phyloP scores from a whole-genome alignment of 805 yeast species.

The Priceomyces haplophilus region DNA sequence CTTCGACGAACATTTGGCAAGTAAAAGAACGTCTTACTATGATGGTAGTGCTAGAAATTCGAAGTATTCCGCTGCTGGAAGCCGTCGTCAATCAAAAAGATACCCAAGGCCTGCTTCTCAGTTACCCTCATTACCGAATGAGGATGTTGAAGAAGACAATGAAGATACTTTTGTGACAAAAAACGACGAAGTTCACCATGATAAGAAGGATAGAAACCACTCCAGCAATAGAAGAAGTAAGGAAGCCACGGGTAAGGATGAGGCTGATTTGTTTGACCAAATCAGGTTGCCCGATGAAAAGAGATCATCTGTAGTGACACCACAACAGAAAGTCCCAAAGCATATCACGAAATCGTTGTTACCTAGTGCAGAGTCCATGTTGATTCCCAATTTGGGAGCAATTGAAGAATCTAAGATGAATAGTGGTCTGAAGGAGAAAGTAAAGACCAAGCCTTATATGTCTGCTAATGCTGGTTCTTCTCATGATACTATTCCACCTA shows the following conservation, averaged over 20 bases:
- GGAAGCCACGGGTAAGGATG: constrained; percentile 22
- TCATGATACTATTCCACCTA: constrained; percentile 16
- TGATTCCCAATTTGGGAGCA: constrained; percentile 25
- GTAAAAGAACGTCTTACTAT: constrained; percentile 39
- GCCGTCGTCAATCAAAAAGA: constrained; percentile 6
- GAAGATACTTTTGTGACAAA: constrained; percentile 45
- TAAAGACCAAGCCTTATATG: background rate
- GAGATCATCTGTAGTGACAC: constrained; percentile 2
- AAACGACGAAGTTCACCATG: constrained; percentile 20
- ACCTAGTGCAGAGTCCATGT: constrained; percentile 37
- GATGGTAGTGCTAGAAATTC: constrained; percentile 28
- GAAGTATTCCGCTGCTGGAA: constrained; percentile 11
- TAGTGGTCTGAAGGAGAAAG: constrained; percentile 19
- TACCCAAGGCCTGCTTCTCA: constrained; percentile 24
- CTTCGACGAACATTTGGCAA: constrained; percentile 38
- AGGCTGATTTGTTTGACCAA: constrained; percentile 42
- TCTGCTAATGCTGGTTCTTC: constrained; percentile 1
- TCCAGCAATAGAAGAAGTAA: constrained; percentile 14
- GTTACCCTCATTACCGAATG: constrained; percentile 28
- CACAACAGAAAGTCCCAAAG: constrained; percentile 1
- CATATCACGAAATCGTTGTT: constrained; percentile 23
- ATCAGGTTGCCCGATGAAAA: constrained; percentile 46
- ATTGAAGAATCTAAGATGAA: constrained; percentile 7
- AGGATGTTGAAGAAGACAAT: constrained; percentile 8
- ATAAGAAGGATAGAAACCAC: constrained; percentile 13